Base-by-base conservation (phyloP, 257 asterid genomes). In the Solanum rostratum region DNA sequence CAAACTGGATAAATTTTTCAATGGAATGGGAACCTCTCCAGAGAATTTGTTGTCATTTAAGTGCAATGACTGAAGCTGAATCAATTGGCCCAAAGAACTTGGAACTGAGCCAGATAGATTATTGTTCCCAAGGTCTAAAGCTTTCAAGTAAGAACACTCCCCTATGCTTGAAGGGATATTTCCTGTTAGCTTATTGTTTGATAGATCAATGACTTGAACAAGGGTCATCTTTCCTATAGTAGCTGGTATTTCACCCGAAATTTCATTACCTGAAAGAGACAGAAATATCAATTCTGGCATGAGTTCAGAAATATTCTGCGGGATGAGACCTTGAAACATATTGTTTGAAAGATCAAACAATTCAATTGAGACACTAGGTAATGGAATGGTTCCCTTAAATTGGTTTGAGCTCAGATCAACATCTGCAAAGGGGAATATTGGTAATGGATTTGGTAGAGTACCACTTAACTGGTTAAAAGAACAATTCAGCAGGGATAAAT, bases 281-380 rank as follows among this genome's bases (percentile, higher is more conserved):
- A 90, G 87, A 73, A 89, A 88, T 80, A 90, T 85, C 87, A 92
- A 80, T 11, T 88, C 85, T 46, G 91, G 88, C 91, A 89, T 89
- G 59, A 33, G 45, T 71, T 74, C 81, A 85, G 91, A 86, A 18
- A 89, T 87, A 46, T 89, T 90, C 62, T 24, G 86, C 62, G 92
- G 91, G 80, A 92, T 91, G 19, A 85, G 74, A 22, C 93, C 93
- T 3, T 79, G 79, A 73, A 92, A 90, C 82, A 85, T 85, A 79
- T 92, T 91, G 84, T 89, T 82, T 8, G 93, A 92, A 18, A 90
- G 93, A 86, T 92, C 93, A 74, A 92, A 63, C 84, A 90, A 43
- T 86, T 88, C 92, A 53, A 92, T 60, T 29, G 87, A 88, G 45
- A 85, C 90, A 57, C 69, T 70, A 1, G 93, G 86, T 43, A 89